Conservation (phyloP, 176 grass and related monocot species). For the Aegilops longissima region DNA sequence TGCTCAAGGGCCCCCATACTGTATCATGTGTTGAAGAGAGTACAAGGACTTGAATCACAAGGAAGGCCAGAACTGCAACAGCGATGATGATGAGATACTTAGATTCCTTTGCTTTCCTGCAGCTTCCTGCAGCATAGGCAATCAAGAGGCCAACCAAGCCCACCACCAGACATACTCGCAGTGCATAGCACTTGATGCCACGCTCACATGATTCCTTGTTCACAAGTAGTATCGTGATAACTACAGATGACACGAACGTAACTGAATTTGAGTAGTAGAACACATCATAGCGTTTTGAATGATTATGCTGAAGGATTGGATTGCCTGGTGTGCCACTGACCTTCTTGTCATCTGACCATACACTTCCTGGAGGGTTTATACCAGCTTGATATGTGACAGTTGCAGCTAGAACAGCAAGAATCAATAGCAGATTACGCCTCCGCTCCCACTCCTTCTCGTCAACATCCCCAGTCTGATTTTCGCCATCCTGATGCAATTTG, state of each 20-base stretch:
- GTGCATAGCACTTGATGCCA: conserved; percentile 43
- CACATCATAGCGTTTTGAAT: conserved; percentile 21
- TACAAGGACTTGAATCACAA: conserved; percentile 28
- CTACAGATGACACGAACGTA: conserved; percentile 42
- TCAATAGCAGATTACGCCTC: conserved; percentile 36
- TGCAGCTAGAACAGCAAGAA: conserved; percentile 36
- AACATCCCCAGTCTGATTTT: not conserved
- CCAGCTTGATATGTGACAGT: conserved; percentile 42
- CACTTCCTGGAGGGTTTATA: conserved; percentile 32
- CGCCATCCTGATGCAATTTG: not conserved
- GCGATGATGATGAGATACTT: conserved; percentile 25
- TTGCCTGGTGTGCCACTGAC: conserved; percentile 4
- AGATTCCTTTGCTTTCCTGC: conserved; percentile 10
- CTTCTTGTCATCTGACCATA: conserved; percentile 28
- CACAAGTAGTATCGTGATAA: conserved; percentile 28
- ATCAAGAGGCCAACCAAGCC: conserved; percentile 36
- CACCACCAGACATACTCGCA: conserved; percentile 27
- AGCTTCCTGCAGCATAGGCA: conserved; percentile 41
- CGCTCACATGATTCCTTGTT: conserved; percentile 40
- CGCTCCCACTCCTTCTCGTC: conserved; percentile 24
- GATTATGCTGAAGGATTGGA: conserved; percentile 36
- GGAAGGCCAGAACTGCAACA: conserved; percentile 16
- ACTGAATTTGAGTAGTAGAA: conserved; percentile 48
- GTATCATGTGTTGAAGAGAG: not conserved
- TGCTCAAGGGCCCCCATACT: not conserved